Conservation (phyloP, 441 rosid species). For the Cnidoscolus chayamansa region DNA sequence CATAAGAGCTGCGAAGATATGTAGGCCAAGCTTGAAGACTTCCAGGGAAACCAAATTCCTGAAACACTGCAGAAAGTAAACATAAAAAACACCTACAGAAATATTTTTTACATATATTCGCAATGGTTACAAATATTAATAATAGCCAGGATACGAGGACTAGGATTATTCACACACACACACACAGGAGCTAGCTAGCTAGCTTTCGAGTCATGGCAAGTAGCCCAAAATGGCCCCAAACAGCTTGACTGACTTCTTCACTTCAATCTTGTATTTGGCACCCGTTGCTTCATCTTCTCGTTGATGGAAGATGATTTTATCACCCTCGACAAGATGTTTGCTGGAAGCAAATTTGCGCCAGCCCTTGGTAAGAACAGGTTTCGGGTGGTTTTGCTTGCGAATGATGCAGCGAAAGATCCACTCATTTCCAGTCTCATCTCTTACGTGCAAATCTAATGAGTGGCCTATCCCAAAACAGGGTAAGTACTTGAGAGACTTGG, state of each 20-base stretch:
- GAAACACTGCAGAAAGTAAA: no score
- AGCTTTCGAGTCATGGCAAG: neutral
- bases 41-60: no score
- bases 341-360: constrained; percentile 2
- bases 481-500: neutral
- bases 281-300: neutral
- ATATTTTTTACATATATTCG: no score
- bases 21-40: no score
- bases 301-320: neutral
- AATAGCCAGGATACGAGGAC: no score
- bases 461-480: constrained; percentile 8
- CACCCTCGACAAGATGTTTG: constrained; percentile 5
- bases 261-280: neutral
- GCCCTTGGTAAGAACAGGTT: constrained; percentile 6
- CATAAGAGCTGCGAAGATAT: no score
- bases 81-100: no score
- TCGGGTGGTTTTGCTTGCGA: constrained; percentile 8
- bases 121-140: no score
- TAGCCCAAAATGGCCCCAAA: neutral
- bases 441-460: constrained; percentile 8
- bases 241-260: constrained; percentile 6
- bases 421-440: neutral
- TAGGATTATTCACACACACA: no score
- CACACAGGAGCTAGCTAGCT: no score
- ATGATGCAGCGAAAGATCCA: constrained; percentile 7